Percentiles rank a stretch among this genome's conserved stretches.
phyloP scores from a whole-genome alignment of 2,329 filamentous ascomycete species.

The Fusarium miscanthi region DNA sequence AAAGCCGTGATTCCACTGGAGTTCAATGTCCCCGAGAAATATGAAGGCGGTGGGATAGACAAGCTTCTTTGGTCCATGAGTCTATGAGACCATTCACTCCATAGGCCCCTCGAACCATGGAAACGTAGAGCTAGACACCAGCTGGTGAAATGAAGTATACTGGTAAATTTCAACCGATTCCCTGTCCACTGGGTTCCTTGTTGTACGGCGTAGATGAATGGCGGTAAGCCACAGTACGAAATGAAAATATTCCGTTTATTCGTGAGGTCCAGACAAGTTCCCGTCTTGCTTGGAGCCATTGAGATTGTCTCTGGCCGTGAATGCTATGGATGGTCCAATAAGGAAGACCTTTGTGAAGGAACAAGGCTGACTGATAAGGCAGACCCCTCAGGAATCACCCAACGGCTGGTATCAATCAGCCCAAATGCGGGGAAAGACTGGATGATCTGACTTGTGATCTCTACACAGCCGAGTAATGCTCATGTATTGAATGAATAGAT shows the following conservation, averaged over 20 bases:
- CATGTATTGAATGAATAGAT: too few relatives aligned
- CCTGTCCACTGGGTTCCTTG: not conserved
- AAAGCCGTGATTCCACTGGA: not conserved
- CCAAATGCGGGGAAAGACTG: not conserved
- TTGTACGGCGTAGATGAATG: not conserved
- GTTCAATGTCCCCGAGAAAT: not conserved
- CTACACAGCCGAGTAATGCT: not conserved
- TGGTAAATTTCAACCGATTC: too few relatives aligned
- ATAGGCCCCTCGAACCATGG: fast-evolving
- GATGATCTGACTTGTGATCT: not conserved
- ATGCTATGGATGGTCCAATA: not conserved
- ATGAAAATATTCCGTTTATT: too few relatives aligned
- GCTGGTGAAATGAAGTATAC: not conserved
- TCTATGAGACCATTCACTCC: not conserved
- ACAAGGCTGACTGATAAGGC: not conserved
- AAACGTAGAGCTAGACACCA: too few relatives aligned
- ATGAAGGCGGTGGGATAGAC: constrained; percentile 9
- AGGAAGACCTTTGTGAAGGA: not conserved
- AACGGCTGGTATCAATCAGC: not conserved
- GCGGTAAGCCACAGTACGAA: not conserved
- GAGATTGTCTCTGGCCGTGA: too few relatives aligned
- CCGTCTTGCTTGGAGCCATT: too few relatives aligned
- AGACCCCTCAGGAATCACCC: not conserved
- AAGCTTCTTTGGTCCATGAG: constrained; percentile 11
- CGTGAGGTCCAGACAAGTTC: too few relatives aligned